Conservation (phyloP, 108 stramenopile species). For the Epithemia pelagica region DNA sequence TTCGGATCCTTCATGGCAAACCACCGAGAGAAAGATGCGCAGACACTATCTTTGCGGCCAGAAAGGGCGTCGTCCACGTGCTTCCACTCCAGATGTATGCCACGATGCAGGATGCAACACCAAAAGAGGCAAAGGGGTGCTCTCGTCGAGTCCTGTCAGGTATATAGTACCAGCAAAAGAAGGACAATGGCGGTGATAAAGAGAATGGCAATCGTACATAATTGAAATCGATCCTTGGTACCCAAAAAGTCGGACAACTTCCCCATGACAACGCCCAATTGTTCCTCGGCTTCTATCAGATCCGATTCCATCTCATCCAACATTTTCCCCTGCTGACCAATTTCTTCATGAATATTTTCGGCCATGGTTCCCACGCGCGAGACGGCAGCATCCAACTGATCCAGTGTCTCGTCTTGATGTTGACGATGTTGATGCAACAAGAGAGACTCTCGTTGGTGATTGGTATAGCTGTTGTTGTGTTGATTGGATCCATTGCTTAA, state of each 20-base stretch:
- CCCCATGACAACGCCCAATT: slow-evolving; percentile 84
- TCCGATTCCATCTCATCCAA: slow-evolving; percentile 72
- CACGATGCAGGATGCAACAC: no score
- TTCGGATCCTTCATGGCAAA: no score
- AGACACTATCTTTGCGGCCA: no score
- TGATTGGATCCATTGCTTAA: background rate
- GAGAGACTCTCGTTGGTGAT: background rate
- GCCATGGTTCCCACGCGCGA: slow-evolving; percentile 75
- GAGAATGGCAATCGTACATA: slow-evolving; percentile 67
- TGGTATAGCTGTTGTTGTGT: background rate
- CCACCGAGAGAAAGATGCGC: no score
- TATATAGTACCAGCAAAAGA: slow-evolving; percentile 72
- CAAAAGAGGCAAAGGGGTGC: no score
- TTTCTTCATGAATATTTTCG: slow-evolving; percentile 72
- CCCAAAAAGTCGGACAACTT: slow-evolving; percentile 79
- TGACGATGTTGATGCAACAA: slow-evolving; percentile 11
- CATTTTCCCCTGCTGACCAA: slow-evolving; percentile 80
- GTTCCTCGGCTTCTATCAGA: slow-evolving; percentile 74
- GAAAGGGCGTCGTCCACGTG: no score
- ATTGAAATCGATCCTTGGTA: slow-evolving; percentile 76
- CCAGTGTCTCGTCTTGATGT: slow-evolving; percentile 80
- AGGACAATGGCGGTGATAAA: slow-evolving; percentile 55
- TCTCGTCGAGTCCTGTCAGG: no score
- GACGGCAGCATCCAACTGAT: slow-evolving; percentile 74
- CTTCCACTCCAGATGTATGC: no score